These are phyloP conservation scores for Ceratobasidium sp. DNA, from an alignment of 1,284 basidiomycete species.

Conservation along the genomic window DNA sequence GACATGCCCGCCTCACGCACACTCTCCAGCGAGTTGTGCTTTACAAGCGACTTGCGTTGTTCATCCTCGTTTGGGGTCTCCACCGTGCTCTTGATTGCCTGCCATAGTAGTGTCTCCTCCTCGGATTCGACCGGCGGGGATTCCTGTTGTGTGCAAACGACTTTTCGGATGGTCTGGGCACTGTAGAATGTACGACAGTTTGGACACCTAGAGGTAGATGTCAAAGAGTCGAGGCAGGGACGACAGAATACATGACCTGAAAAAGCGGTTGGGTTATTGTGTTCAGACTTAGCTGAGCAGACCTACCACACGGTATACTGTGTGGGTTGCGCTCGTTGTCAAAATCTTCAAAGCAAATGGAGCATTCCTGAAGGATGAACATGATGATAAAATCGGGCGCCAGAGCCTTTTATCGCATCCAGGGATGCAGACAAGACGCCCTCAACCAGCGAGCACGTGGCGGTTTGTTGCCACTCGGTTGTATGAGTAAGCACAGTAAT, in stretches of 20 bases:
- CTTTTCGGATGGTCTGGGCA: not conserved
- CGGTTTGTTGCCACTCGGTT: no score
- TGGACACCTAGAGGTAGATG: conserved; percentile 29
- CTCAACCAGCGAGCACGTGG: no score
- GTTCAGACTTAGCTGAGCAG: not conserved
- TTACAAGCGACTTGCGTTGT: conserved; percentile 13
- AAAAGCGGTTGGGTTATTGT: not conserved
- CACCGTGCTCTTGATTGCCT: conserved; percentile 18
- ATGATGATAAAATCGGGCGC: no score
- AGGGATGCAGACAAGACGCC: no score
- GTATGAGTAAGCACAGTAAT: no score
- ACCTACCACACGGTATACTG: conserved; percentile 21
- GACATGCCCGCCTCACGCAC: conserved; percentile 5
- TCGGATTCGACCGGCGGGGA: not conserved
- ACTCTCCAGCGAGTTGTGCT: not conserved
- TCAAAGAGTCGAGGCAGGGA: conserved; percentile 28
- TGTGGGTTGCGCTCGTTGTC: conserved; percentile 9
- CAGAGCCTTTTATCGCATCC: no score
- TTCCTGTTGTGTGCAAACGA: conserved; percentile 19
- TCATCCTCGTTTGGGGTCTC: conserved; percentile 15
- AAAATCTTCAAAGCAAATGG: conserved; percentile 30
- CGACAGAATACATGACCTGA: conserved; percentile 37
- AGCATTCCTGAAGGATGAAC: conserved; percentile 28
- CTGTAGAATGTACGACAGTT: conserved; percentile 3
- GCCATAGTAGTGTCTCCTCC: conserved; percentile 21